These are phyloP conservation scores for Wakefieldia striispora DNA, from an alignment of 768 basidiomycete species.

Conservation along the genomic window DNA sequence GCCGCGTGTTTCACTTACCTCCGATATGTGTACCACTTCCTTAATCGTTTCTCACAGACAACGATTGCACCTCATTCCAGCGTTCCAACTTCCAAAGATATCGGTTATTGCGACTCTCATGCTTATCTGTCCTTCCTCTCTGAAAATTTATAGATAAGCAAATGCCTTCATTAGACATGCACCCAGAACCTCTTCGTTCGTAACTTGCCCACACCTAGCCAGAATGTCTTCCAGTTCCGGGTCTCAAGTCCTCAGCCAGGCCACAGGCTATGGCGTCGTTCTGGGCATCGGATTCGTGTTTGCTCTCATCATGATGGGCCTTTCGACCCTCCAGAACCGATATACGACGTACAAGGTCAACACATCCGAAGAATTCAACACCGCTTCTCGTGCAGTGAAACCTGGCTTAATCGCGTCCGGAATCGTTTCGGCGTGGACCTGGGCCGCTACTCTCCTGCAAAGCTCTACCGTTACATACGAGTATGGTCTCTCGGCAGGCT, in stretches of 20 bases:
- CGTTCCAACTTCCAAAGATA: slow-evolving; percentile 6
- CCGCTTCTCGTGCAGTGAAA: slow-evolving; percentile 22
- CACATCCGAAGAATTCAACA: slow-evolving; percentile 30
- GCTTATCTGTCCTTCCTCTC: slow-evolving; percentile 5
- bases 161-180: neutral
- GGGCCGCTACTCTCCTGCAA: slow-evolving; percentile 31
- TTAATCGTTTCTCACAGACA: neutral
- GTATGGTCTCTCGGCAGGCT: slow-evolving; percentile 25
- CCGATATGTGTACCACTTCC: no score
- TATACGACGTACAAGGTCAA: slow-evolving; percentile 27
- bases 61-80: no score
- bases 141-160: neutral
- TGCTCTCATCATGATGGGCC: slow-evolving; percentile 27
- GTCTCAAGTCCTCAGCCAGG: slow-evolving; percentile 22
- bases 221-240: slow-evolving; percentile 10
- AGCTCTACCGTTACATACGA: slow-evolving; percentile 32
- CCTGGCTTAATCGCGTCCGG: slow-evolving; percentile 17
- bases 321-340: slow-evolving; percentile 25
- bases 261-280: slow-evolving; percentile 30
- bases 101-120: slow-evolving; percentile 8
- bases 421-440: slow-evolving; percentile 31
- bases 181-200: no score
- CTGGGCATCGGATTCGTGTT: slow-evolving; percentile 30
- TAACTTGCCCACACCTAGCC: neutral
- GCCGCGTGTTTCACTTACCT: no score